Percentiles rank a stretch among this genome's conserved stretches.
Evolutionary conservation across 1,284 basidiomycete genomes (phyloP).

Genomic region (Cryptococcus floricola): DNA sequence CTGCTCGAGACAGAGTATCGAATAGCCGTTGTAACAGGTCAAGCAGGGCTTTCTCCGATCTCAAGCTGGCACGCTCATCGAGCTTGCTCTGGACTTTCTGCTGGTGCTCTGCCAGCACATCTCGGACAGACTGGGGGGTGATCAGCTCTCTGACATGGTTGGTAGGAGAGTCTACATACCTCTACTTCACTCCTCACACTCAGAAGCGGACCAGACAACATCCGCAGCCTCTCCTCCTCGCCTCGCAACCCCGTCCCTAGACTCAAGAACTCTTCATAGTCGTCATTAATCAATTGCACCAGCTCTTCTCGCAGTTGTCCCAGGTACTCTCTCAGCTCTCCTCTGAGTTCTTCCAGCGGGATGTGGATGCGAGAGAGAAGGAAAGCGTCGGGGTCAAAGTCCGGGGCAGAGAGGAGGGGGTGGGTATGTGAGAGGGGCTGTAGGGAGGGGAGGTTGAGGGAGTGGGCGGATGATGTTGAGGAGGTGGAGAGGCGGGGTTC

Average conservation of each 20-base stretch:
- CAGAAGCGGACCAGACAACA: constrained; percentile 62
- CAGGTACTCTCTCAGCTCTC: constrained; percentile 81
- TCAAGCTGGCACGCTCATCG: constrained; percentile 63
- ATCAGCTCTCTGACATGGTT: background rate
- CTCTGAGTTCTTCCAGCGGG: constrained; percentile 77
- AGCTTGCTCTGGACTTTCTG: constrained; percentile 72
- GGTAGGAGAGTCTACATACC: constrained; percentile 51
- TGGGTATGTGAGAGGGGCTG: constrained; percentile 75
- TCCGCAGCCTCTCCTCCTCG: constrained; percentile 68
- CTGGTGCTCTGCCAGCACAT: constrained; percentile 54
- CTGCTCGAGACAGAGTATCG: constrained; percentile 76
- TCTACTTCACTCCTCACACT: constrained; percentile 64
- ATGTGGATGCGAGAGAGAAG: constrained; percentile 81
- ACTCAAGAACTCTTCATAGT: constrained; percentile 96
- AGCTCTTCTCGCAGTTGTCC: constrained; percentile 82
- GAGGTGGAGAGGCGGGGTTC: constrained; percentile 5
- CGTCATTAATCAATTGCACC: constrained; percentile 91
- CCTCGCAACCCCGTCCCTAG: constrained; percentile 82
- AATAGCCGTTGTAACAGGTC: constrained; percentile 83
- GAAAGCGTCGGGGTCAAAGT: constrained; percentile 81
- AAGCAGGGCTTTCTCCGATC: constrained; percentile 80
- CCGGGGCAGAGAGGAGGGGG: constrained; percentile 61
- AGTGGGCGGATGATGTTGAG: constrained; percentile 20
- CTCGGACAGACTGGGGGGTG: constrained; percentile 32
- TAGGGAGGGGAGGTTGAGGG: constrained; percentile 64